Base-by-base conservation (phyloP, 148 eudicot species). In the Talinum fruticosum region DNA sequence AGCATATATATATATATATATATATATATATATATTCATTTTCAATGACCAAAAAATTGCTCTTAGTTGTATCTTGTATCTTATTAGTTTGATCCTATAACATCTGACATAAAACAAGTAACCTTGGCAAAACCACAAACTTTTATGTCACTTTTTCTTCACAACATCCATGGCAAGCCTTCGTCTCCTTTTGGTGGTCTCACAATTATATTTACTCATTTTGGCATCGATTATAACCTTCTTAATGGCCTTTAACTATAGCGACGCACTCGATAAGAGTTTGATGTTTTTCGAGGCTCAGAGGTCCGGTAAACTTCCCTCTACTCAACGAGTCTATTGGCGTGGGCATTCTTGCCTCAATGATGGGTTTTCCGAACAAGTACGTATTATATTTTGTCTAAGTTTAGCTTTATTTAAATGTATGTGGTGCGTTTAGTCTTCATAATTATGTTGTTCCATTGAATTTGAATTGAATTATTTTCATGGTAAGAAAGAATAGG, bases 201-300 rank as follows among this genome's bases (percentile, higher is more conserved):
- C 74, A 28, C 69, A 61, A 35, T 28, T 79, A 30, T 32, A 29
- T 44, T 29, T 75, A 70, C 47, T 76, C 45, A 26, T 28, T 66
- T 54, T 59, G 10, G 21, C 62, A 12, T 28, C 78, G 14, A 72
- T 68, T 33, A 71, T 83, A 45, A 71, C 66, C 59, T 34, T 41
- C 7, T 82, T 66, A 0, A 45, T 71, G 36, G 75, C 81, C 2
- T 93, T 86, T 34, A 85, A 94, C 67, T 94, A 94, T 29, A 76
- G 89, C 1, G 91, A 87, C 8, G 98, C 98, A 51, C 83, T 90
- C 28, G 86, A 84, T 67, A 92, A 92, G 83, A 90, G 85, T 65
- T 81, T 94, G 79, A 29, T 88, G 87, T 94, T 90, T 70, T 94
- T 90, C 65, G 98, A 94, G 82, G 98, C 96, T 7, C 98, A 94